phyloP scores from a whole-genome alignment of 371 early-diverging fungal species.

The Fennellomyces sp. region DNA sequence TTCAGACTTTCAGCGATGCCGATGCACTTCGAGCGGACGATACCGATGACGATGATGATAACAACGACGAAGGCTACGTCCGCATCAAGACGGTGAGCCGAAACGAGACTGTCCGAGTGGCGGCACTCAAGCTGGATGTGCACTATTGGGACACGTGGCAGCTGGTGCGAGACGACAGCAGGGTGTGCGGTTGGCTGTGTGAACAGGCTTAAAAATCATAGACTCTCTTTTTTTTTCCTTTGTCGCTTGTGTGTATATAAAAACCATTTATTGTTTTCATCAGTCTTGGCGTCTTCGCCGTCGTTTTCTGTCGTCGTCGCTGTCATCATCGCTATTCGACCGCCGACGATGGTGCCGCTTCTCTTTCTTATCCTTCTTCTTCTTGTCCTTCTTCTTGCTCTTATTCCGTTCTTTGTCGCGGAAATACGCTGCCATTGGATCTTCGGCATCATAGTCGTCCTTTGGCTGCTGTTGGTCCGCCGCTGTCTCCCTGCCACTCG shows the following conservation, averaged over 20 bases:
- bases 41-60: constrained; percentile 43
- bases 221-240: not conserved
- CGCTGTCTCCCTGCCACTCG: not conserved
- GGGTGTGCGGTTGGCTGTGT: constrained; percentile 67
- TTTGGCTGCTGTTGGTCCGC: constrained; percentile 5
- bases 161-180: constrained; percentile 52
- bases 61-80: constrained; percentile 63
- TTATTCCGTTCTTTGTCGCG: constrained; percentile 11
- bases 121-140: constrained; percentile 70
- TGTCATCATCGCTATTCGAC: not conserved
- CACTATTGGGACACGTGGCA: constrained; percentile 79
- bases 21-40: constrained; percentile 23
- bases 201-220: constrained; percentile 27
- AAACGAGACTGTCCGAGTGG: constrained; percentile 59
- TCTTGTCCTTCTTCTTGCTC: constrained; percentile 7
- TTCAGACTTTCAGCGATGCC: constrained; percentile 13
- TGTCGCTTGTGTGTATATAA: not conserved
- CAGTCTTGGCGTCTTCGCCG: constrained; percentile 1
- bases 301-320: constrained; percentile 6
- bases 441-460: constrained; percentile 19
- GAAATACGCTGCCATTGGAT: constrained; percentile 23
- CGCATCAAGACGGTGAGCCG: constrained; percentile 71
- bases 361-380: constrained; percentile 16
- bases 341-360: constrained; percentile 7
- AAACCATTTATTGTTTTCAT: not conserved